Percentiles rank a stretch among this genome's conserved stretches.
Conservation (phyloP, 148 eudicot genomes). For the Chenopodium formosanum region DNA sequence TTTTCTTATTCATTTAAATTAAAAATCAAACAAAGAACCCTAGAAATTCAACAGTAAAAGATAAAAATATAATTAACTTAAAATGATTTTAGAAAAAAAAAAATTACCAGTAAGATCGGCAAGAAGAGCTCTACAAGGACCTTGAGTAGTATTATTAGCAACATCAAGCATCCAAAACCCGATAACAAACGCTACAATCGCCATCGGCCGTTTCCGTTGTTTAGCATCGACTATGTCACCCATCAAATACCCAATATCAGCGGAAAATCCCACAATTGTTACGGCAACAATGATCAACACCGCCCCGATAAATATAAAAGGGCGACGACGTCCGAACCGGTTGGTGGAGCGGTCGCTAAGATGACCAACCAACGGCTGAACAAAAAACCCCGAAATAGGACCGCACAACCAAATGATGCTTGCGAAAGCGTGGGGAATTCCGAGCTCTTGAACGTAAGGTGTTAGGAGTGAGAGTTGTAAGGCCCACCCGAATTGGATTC, state of each 20-base stretch:
- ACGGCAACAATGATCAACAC: conserved; percentile 50
- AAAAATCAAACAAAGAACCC: background rate
- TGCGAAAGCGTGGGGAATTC: conserved; percentile 91
- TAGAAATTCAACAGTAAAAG: background rate
- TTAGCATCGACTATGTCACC: conserved; percentile 27
- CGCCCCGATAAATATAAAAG: conserved; percentile 66
- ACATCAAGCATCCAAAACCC: conserved; percentile 26
- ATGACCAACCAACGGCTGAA: conserved; percentile 85
- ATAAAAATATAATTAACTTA: background rate
- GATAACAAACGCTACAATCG: conserved; percentile 44
- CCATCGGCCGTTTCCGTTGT: conserved; percentile 37
- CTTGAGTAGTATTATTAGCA: conserved; percentile 74
- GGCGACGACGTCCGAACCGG: conserved; percentile 72
- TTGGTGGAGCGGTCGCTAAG: conserved; percentile 68
- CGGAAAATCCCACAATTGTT: conserved; percentile 60
- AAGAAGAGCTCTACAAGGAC: conserved; percentile 73
- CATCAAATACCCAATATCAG: conserved; percentile 69
- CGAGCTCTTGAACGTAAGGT: conserved; percentile 89
- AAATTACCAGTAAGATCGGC: conserved; percentile 53
- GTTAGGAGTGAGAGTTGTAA: conserved; percentile 82
- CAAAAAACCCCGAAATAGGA: conserved; percentile 82
- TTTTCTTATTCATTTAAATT: conserved; percentile 5
- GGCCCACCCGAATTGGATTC: conserved; percentile 98
- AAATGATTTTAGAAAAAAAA: background rate
- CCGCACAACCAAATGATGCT: conserved; percentile 95